Conservation (phyloP, 352 stramenopile species). For the Phytopythium helicoides region DNA sequence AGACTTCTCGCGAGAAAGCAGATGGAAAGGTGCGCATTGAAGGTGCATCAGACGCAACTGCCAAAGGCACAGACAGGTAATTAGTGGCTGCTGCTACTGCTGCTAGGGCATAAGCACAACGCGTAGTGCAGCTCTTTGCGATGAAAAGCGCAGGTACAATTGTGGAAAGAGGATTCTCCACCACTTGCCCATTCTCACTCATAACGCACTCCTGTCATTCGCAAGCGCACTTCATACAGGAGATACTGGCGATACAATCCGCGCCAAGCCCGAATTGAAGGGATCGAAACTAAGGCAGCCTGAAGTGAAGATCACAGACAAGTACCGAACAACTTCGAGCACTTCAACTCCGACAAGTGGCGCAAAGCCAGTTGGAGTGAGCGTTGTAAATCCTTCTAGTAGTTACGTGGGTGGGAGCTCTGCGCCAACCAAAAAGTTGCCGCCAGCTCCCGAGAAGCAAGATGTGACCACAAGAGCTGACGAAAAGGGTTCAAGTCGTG, state of each 20-base stretch:
- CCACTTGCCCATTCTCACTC: neutral
- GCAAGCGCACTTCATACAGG: conserved; percentile 10
- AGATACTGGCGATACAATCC: conserved; percentile 10
- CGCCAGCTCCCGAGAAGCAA: conserved; percentile 37
- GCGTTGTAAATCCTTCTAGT: conserved; percentile 9
- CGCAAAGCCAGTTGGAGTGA: neutral
- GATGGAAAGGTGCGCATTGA: too few relatives aligned
- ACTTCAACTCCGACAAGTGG: neutral
- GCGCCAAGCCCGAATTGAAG: conserved; percentile 25
- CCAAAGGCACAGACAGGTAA: too few relatives aligned
- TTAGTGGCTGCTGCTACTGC: neutral
- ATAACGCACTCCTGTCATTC: neutral
- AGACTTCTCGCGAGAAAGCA: too few relatives aligned
- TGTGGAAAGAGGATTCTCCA: neutral
- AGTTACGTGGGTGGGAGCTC: neutral
- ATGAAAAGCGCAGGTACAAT: conserved; percentile 9
- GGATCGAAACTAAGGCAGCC: conserved; percentile 78
- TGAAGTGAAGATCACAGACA: conserved; percentile 53
- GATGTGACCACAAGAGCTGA: conserved; percentile 30
- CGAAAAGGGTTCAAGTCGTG: conserved; percentile 31
- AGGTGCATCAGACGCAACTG: too few relatives aligned
- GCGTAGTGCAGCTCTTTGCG: neutral
- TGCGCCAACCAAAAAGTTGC: conserved; percentile 35
- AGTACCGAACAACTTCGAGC: conserved; percentile 18
- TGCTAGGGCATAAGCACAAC: neutral